phyloP scores from a whole-genome alignment of 306 rosid species.

The Comarum palustre region DNA sequence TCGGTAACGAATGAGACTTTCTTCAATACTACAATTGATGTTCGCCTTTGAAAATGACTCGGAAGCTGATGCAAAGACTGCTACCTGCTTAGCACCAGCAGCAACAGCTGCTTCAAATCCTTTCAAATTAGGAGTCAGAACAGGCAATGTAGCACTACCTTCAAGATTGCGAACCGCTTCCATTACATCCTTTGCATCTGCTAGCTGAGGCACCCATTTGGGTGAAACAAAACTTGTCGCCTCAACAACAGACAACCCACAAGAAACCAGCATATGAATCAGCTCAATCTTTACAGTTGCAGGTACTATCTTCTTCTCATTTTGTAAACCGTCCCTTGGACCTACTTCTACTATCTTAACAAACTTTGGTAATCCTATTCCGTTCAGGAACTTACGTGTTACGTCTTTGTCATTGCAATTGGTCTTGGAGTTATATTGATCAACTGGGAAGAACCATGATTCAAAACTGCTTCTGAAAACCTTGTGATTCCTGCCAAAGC shows the following conservation, averaged over 20 bases:
- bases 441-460: conserved; percentile 23
- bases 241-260: conserved; percentile 79
- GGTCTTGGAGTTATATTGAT: conserved; percentile 34
- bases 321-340: conserved; percentile 93
- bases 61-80: conserved; percentile 87
- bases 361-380: conserved; percentile 42
- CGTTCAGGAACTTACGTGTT: conserved; percentile 47
- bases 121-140: conserved; percentile 79
- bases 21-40: conserved; percentile 85
- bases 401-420: conserved; percentile 24
- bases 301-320: conserved; percentile 76
- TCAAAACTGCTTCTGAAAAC: conserved; percentile 40
- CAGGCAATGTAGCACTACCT: conserved; percentile 64
- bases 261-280: conserved; percentile 66
- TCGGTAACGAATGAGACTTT: conserved; percentile 63
- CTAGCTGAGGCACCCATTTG: conserved; percentile 95
- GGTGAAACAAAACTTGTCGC: conserved; percentile 98
- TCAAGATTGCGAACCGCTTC: conserved; percentile 52
- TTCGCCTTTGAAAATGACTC: conserved; percentile 86
- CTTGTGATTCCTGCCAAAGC: conserved; percentile 38
- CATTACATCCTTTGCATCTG: conserved; percentile 87
- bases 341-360: conserved; percentile 96
- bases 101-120: conserved; percentile 87
- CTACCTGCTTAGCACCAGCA: conserved; percentile 86
- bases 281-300: conserved; percentile 66